Base-by-base conservation (phyloP, 2,329 filamentous ascomycete genomes). In the Pseudocercospora musae region DNA sequence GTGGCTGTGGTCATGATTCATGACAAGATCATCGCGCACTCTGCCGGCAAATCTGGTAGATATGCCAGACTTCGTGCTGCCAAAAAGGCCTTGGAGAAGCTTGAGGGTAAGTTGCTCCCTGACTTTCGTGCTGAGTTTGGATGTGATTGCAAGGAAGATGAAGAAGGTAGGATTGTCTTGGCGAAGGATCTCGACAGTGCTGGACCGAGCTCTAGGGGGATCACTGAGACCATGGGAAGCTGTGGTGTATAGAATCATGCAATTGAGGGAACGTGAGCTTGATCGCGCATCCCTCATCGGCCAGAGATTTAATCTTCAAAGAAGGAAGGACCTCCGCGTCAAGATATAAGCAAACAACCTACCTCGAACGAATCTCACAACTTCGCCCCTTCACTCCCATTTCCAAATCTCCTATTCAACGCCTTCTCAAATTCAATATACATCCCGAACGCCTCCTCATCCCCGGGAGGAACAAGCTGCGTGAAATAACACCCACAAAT, bases 1-100 rank as follows among this genome's bases (percentile, higher is more conserved):
- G 79, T 91, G 0, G 89, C 89, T 6, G 91, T 86, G 23, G 82
- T 96, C 7, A 81, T 96, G 72, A 83, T 97, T 13, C 94, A 98
- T 72, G 84, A 86, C 11, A 75, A 82, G 46, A 83, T 92, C 9
- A 76, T 91, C 85, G 86, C 81, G 86, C 65, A 85, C 81, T 0
- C 79, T 81, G 37, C 85, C 85, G 0, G 84, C 81, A 67, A 92
- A 87, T 69, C 64, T 56, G 84, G 85, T 0, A 82, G 89, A 52
- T 90, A 92, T 75, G 92, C 91, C 0, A 93, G 92, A 76, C 75
- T 89, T 4, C 81, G 81, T 11, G 89, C 85, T 0, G 87, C 89
- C 11, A 84, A 86, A 67, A 78, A 79, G 64, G 87, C 87, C 1
- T 67, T 89, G 56, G 74, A 77, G 66, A 72, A 62, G 60, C 67